Conservation (phyloP, 352 stramenopile species). For the Phytophthora europaea region DNA sequence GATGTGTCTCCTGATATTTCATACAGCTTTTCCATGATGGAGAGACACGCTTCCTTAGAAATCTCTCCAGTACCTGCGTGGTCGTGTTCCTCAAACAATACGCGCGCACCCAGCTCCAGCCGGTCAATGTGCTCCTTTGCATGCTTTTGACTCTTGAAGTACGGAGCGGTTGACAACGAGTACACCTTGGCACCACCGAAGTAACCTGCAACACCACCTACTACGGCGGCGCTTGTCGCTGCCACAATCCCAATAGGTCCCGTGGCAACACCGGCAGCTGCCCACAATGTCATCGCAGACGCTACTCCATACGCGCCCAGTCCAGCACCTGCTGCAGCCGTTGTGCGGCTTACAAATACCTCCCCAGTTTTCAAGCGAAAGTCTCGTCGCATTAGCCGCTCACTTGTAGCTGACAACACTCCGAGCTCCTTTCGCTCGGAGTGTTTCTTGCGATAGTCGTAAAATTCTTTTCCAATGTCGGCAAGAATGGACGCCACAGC, state of each 20-base stretch:
- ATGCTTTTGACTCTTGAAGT: slow-evolving; percentile 80
- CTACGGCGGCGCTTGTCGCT: slow-evolving; percentile 77
- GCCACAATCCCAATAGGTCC: slow-evolving; percentile 81
- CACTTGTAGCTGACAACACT: slow-evolving; percentile 73
- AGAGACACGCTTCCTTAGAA: slow-evolving; percentile 73
- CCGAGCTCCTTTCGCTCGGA: slow-evolving; percentile 69
- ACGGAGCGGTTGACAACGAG: slow-evolving; percentile 68
- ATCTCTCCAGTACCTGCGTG: slow-evolving; percentile 64
- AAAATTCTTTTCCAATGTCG: slow-evolving; percentile 88
- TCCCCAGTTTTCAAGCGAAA: slow-evolving; percentile 84
- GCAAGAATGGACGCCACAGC: slow-evolving; percentile 88
- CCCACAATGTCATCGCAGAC: slow-evolving; percentile 81
- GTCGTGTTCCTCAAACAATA: slow-evolving; percentile 90
- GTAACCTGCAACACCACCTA: slow-evolving; percentile 83
- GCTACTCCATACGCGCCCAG: slow-evolving; percentile 79
- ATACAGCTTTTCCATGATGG: slow-evolving; percentile 81
- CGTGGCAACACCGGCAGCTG: slow-evolving; percentile 71
- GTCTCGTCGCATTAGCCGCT: slow-evolving; percentile 79
- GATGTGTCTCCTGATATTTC: slow-evolving; percentile 73
- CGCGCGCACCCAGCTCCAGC: slow-evolving; percentile 77
- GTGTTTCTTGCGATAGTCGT: slow-evolving; percentile 82
- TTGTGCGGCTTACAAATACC: slow-evolving; percentile 77
- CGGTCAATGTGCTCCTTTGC: slow-evolving; percentile 87
- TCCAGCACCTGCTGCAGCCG: slow-evolving; percentile 75
- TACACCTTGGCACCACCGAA: slow-evolving; percentile 84